Conservation (phyloP, 1,139 yeast species). For the Kurtzmaniella quercitrusa region DNA sequence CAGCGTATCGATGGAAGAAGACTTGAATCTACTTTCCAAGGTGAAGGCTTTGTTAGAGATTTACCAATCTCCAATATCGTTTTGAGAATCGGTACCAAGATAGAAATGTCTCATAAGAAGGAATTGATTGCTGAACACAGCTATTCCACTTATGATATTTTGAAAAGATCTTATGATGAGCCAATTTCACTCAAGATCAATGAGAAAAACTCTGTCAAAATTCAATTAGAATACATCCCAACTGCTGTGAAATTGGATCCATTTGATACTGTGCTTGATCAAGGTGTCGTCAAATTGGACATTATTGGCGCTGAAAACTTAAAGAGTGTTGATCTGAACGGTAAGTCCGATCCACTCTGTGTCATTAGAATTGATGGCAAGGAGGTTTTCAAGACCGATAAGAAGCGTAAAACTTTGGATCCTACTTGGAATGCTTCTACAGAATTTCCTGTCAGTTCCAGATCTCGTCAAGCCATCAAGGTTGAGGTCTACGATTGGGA, state of each 20-base stretch:
- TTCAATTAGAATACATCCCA: conserved; percentile 61
- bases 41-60: conserved; percentile 65
- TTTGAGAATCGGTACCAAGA: conserved; percentile 52
- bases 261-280: conserved; percentile 61
- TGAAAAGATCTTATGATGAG: conserved; percentile 43
- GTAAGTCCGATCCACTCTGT: conserved; percentile 71
- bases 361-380: conserved; percentile 50
- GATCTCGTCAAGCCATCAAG: conserved; percentile 48
- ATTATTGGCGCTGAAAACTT: conserved; percentile 52
- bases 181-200: conserved; percentile 46
- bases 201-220: conserved; percentile 37
- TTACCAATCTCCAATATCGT: conserved; percentile 55
- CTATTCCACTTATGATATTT: conserved; percentile 49
- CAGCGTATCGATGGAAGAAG: conserved; percentile 37
- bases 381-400: conserved; percentile 53
- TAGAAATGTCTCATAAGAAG: conserved; percentile 41
- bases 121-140: conserved; percentile 49
- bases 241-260: conserved; percentile 50
- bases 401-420: conserved; percentile 59
- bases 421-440: conserved; percentile 68
- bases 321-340: conserved; percentile 61
- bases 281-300: conserved; percentile 57
- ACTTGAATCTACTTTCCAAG: conserved; percentile 40
- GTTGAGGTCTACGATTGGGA: conserved; percentile 72
- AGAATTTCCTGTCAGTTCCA: conserved; percentile 58